Evolutionary conservation across 2,329 filamentous ascomycete species (phyloP), one percentile per base, ranked within the genome.

Genomic region (Beauveria varroae): DNA sequence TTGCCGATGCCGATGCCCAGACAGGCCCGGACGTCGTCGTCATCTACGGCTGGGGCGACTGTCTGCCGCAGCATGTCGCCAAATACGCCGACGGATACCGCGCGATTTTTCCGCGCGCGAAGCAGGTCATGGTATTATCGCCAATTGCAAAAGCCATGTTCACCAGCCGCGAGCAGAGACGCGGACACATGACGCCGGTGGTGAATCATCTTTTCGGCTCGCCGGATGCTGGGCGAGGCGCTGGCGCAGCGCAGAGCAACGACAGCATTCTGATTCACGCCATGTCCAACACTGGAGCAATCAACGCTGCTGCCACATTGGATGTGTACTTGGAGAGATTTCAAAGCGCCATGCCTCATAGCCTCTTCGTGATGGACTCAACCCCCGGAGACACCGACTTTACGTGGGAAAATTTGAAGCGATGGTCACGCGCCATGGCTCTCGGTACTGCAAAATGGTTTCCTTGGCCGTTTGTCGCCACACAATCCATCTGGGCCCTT

Each of bases 211-310:
- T 75, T 20, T 76, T 76, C 6, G 55, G 55, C 54, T 62, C 64
- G 9, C 7, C 37, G 12, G 12, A 52, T 24, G 53, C 49, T 61
- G 57, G 53, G 62, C 3, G 63, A 62, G 14, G 64, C 53, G 66
- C 65, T 24, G 62, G 53, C 18, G 37, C 30, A 20, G 40, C 26
- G 37, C 37, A 44, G 16, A 44, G 30, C 28, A 14, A 30, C n/a
- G 30, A 20, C 22, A 47, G 68, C 69, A 71, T 85, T 14, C 70
- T 85, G 20, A 68, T 81, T 1, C 82, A 85, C 60, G 72, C 74
- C 65, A 83, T 86, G 77, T 85, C 82, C 63, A 86, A 84, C 68
- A 84, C 82, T 0, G 83, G 83, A 16, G 80, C 76, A 18, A 81
- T 82, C 61, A 81, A 79, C 72, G 75, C 77, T 54, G 80, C 78